Base-by-base conservation (phyloP, 2,329 filamentous ascomycete genomes). In the Onygenales sp. region DNA sequence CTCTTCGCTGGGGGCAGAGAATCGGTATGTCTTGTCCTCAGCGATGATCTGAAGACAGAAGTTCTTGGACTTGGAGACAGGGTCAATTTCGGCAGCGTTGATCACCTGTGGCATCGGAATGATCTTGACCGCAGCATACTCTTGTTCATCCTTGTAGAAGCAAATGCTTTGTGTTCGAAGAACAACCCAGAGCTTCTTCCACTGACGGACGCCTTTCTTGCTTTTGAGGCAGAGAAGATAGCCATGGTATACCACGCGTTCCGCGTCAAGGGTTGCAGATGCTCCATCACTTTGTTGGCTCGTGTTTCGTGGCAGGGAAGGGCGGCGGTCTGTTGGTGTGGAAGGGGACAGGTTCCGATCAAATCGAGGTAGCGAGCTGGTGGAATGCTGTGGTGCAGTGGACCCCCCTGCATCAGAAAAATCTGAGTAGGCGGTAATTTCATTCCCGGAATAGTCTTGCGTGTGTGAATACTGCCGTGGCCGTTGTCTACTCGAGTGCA, bases 101-200 rank as follows among this genome's bases (percentile, higher is more conserved):
- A 97, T 86, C 51, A 98, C 84, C 52, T 78, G 83, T 7, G 82
- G 76, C 62, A 97, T 82, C 3, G 87, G 83, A 36, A 96, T 75
- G 61, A 98, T 87, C 61, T 90, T 85, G 57, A 87, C 78, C 0
- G 91, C 89, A 10, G 87, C 85, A 69, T 97, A 97, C 72, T 98
- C 93, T 58, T 81, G 75, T 53, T 94, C 88, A 65, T 94, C 86
- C 70, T 96, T 96, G 77, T 98, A 98, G 31, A 97, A 80, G 13
- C 89, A 87, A 35, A 98, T 75, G 58, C 87, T 90, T 50, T 86
- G 84, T 1, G 89, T 86, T 35, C 93, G 87, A 50, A 98, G 78
- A 0, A 97, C 93, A 10, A 86, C 87, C 93, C 93, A 97, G 55
- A 90, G 79, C 62, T 89, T 86, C 75, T 95, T 96, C 93, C 93